Evolutionary conservation across 2,329 filamentous ascomycete genomes (phyloP), one percentile per base, ranked within the genome.

Genomic region (Lecanicillium sp.): DNA sequence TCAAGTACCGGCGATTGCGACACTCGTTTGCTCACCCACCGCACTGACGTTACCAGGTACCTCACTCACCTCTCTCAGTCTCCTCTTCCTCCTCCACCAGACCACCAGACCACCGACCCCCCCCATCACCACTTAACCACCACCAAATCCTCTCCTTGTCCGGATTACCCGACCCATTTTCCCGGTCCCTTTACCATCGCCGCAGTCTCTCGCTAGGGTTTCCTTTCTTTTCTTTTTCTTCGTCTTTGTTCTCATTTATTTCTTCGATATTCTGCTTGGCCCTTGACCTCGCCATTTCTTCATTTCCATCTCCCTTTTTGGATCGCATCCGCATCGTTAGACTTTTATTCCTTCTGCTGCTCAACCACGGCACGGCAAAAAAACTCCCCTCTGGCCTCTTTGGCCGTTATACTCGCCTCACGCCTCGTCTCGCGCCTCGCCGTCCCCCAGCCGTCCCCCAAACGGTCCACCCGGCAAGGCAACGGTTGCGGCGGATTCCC

Each of bases 401-500:
- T 29, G n/a, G 12, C 21, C 5, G 9, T 1, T 15, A 14, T 30
- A 19, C 30, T 35, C 41, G 26, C 27, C 3, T 27, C 44, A 6
- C 26, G 14, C 26, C 23, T 19, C 26, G 17, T 26, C n/a, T n/a
- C n/a, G n/a, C n/a, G n/a, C n/a, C n/a, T n/a, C n/a, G n/a, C n/a
- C n/a, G 36, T 17, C 44, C 35, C 19, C 35, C 23, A 32, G 35
- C 44, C 35, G 44, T 30, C 9, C 15, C 44, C 27, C 35, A 20
- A 47, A 47, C 26, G 21, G 37, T 26, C 19, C 33, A 37, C n/a
- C n/a, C n/a, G n/a, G n/a, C n/a, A n/a, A n/a, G n/a, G n/a, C n/a
- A n/a, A n/a, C n/a, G n/a, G n/a, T n/a, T n/a, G 21, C 44, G 44
- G 36, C 36, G 44, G 44, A 47, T 47, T 49, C 39, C 23, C 39